Conservation (phyloP, 2,329 filamentous ascomycete species). For the Colletotrichum sp. region DNA sequence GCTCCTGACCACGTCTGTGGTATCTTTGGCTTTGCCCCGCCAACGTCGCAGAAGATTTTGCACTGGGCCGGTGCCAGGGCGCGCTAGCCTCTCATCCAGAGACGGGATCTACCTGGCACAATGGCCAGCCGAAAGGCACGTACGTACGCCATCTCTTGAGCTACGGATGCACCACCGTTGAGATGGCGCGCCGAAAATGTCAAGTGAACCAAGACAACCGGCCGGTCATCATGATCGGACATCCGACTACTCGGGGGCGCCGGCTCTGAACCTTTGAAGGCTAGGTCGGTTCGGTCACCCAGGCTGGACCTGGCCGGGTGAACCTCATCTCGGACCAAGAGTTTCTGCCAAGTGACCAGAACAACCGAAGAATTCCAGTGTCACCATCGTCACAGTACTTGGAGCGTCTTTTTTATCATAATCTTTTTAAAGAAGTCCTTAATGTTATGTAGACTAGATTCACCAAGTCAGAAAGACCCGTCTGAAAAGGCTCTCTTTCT, state of each 20-base stretch:
- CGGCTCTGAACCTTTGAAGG: background rate
- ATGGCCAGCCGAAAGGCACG: background rate
- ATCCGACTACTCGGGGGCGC: background rate
- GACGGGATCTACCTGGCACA: slow-evolving; percentile 13
- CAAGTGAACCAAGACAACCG: background rate
- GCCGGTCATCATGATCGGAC: background rate
- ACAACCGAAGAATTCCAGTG: background rate
- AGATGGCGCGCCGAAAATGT: background rate
- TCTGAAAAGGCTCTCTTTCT: background rate
- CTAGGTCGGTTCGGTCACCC: background rate
- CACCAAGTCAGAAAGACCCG: background rate
- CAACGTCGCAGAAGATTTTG: background rate
- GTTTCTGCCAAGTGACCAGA: background rate
- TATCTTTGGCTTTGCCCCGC: background rate
- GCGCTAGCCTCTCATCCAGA: background rate
- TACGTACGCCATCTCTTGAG: background rate
- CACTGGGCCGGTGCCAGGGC: background rate
- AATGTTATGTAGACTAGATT: background rate
- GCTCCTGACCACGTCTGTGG: background rate
- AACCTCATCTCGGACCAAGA: background rate
- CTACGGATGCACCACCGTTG: background rate
- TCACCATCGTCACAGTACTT: background rate
- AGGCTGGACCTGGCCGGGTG: background rate
- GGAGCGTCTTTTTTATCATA: background rate
- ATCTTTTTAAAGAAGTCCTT: background rate